Base-by-base conservation (phyloP, 768 basidiomycete species). In the Lactarius sp. region DNA sequence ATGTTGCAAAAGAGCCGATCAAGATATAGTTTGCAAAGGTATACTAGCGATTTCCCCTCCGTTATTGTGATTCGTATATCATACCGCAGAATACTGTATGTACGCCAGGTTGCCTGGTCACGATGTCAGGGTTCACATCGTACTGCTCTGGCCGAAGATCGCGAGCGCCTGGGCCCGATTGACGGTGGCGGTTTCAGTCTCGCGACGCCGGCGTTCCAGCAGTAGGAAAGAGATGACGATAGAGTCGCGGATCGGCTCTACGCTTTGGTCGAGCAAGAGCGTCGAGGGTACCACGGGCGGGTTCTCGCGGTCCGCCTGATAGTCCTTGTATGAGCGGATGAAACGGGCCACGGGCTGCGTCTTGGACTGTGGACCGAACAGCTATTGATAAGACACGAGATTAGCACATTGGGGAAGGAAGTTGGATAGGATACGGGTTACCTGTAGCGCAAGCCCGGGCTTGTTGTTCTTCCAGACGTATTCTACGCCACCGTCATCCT, bases 331-430 rank as follows among this genome's bases (percentile, higher is more conserved):
- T n/a, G 58, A 31, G 55, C 61, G 65, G 52, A 59, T 58, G 56
- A 68, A 68, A 42, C 65, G 67, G 6, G 67, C 67, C 18, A 68
- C 60, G 18, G 67, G 67, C 39, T 53, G 47, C 27, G 65, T 62
- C 58, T 66, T 66, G 41, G 65, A 62, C 34, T 14, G 41, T 22
- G 61, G 65, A 22, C 66, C 61, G 16, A 62, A 63, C 18, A 68
- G 54, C 67, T 68, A 41, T n/a, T 12, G 4, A 33, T 12, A 33
- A 12, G 20, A 31, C 4, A 6, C 39, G 8, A n/a, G 3, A 3
- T 51, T 2, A 47, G 18, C 36, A 3, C n/a, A 14, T 31, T 22
- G 36, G 36, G 27, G 31, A 7, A 31, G 34, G n/a, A 2, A 27
- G 27, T 27, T 27, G 27, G n/a, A 51, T 12, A 12, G 6, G 18